Evolutionary conservation across 495 filamentous ascomycete genomes (phyloP).

Genomic region (Aspergillus coremiiformis): DNA sequence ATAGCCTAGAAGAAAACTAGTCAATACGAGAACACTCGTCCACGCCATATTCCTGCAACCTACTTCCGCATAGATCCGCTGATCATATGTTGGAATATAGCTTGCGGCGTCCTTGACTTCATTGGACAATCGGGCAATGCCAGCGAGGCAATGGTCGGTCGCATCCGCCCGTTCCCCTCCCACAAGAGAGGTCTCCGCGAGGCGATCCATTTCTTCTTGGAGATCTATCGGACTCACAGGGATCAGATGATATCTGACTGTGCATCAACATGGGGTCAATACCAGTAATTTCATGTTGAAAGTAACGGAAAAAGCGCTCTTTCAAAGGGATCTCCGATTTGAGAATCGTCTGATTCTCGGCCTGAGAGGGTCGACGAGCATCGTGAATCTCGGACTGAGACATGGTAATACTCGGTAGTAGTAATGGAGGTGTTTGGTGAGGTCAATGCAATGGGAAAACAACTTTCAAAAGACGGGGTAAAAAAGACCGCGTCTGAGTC

Average conservation of each 20-base stretch:
- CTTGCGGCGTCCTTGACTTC: constrained; percentile 61
- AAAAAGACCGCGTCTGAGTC: too few relatives aligned
- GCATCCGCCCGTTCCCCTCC: constrained; percentile 55
- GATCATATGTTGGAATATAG: constrained; percentile 69
- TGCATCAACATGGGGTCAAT: constrained; percentile 12
- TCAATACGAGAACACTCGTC: constrained; percentile 2
- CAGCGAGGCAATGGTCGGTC: constrained; percentile 59
- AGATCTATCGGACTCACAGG: constrained; percentile 38
- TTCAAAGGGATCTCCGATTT: constrained; percentile 48
- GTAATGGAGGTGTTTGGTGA: not conserved
- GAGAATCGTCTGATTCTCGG: constrained; percentile 35
- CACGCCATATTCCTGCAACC: not conserved
- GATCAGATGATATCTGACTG: constrained; percentile 12
- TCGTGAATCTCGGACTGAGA: constrained; percentile 24
- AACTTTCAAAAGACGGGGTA: too few relatives aligned
- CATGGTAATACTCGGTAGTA: constrained; percentile 24
- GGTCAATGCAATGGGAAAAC: not conserved
- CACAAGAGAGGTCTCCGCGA: constrained; percentile 43
- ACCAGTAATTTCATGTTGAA: constrained; percentile 67
- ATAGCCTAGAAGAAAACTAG: constrained; percentile 48
- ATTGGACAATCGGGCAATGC: constrained; percentile 58
- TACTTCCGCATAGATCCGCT: constrained; percentile 66
- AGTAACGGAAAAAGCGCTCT: constrained; percentile 72
- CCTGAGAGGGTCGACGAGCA: constrained; percentile 28
- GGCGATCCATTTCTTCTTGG: constrained; percentile 53